These are phyloP conservation scores for Trichosporon sp. DNA, from an alignment of 1,284 basidiomycete genomes.

Conservation along the genomic window DNA sequence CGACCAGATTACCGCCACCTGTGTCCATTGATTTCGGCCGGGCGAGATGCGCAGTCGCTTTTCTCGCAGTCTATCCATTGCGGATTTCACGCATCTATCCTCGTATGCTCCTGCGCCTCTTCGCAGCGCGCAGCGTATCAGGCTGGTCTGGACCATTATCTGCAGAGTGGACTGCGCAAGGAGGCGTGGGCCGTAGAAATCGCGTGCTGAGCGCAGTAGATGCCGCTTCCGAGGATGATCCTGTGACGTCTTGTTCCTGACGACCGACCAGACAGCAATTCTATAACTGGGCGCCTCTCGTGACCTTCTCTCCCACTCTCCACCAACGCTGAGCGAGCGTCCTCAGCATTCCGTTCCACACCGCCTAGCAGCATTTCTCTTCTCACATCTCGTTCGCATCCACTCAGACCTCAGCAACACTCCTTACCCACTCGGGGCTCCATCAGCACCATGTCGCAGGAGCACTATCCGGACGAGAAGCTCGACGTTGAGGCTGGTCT, in stretches of 20 bases:
- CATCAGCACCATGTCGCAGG: conserved; percentile 10
- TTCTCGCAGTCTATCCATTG: not conserved
- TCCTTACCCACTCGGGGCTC: not conserved
- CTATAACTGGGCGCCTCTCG: not conserved
- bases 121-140: not conserved
- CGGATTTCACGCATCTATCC: not conserved
- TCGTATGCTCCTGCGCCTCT: not conserved
- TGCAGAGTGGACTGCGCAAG: not conserved
- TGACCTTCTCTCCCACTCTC: not conserved
- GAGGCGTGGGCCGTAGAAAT: not conserved
- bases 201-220: not conserved
- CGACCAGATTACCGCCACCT: too few species aligned
- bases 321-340: conserved; percentile 1
- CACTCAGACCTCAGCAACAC: not conserved
- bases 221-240: not conserved
- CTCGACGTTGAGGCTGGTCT: conserved; percentile 16
- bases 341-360: not conserved
- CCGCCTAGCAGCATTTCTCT: not conserved
- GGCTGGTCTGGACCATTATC: not conserved
- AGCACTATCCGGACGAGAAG: not conserved
- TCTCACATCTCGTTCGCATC: not conserved
- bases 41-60: not conserved
- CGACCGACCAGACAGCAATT: not conserved
- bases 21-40: not conserved
- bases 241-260: conserved; percentile 16